phyloP scores from a whole-genome alignment of 176 grass and related monocot genomes.

The Pontederia paniculata region DNA sequence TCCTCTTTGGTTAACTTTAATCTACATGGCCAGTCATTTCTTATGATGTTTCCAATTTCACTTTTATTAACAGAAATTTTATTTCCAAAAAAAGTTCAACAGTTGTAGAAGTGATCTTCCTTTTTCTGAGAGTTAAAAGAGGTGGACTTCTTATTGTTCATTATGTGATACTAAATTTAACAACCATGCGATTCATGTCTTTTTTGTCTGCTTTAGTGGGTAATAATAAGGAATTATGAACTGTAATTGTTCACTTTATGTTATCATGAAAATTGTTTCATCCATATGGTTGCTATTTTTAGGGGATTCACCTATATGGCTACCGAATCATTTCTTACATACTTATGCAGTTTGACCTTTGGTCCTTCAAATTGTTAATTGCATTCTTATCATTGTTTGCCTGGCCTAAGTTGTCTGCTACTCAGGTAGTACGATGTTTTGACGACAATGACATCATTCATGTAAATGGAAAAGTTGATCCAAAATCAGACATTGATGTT shows the following conservation, averaged over 20 bases:
- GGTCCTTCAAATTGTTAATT: background rate
- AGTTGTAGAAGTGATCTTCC: no score
- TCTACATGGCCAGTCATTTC: no score
- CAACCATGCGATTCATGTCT: no score
- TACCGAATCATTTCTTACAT: background rate
- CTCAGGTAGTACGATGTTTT: conserved; percentile 90
- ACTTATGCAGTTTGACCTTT: background rate
- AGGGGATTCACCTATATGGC: background rate
- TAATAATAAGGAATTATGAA: background rate
- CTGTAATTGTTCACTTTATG: background rate
- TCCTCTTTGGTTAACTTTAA: background rate
- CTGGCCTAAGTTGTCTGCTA: conserved; percentile 6
- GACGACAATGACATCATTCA: conserved; percentile 96
- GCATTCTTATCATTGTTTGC: background rate
- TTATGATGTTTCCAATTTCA: no score
- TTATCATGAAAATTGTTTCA: background rate
- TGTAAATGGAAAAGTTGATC: conserved; percentile 90
- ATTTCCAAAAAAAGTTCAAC: no score
- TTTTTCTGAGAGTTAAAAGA: no score
- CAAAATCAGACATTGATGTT: conserved; percentile 93
- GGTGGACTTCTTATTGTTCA: no score
- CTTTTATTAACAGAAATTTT: no score
- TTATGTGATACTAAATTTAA: no score
- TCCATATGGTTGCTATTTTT: background rate
- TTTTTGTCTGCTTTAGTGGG: background rate